Evolutionary conservation across 192 early-diverging fungal genomes (phyloP), one percentile per base, ranked within the genome.

Genomic region (Dissophora globulifera): DNA sequence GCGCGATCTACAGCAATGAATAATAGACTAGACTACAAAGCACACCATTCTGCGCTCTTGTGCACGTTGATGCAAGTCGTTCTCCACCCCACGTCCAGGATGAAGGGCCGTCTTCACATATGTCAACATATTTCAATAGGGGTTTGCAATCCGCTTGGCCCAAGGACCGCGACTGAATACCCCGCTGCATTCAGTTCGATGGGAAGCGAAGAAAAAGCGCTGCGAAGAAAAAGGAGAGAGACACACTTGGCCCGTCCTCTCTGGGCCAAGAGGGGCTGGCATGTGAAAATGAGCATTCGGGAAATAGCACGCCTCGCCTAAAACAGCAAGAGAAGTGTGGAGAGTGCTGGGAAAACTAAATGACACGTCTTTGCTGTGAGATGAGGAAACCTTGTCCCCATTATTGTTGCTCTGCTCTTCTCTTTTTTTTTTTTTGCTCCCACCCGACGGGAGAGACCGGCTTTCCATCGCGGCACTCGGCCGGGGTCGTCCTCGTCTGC

Each of bases 311-410:
- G n/a, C n/a, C n/a, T n/a, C n/a, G n/a, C n/a, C n/a, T n/a, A n/a
- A n/a, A n/a, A n/a, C n/a, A 40, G 8, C 32, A 33, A 38, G 8
- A 64, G 54, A 66, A 67, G 33, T 67, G 65, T 67, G 65, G 65
- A 67, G 65, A 30, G 53, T 58, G 65, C 65, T 67, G 65, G 65
- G 65, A 67, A 67, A 67, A 43, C 49, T 50, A 49, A 67, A 22
- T 31, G 22, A 16, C 23, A 59, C n/a, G n/a, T n/a, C n/a, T n/a
- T n/a, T n/a, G n/a, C n/a, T n/a, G n/a, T n/a, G n/a, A n/a, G n/a
- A n/a, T n/a, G n/a, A n/a, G n/a, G n/a, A n/a, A n/a, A n/a, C n/a
- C n/a, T n/a, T n/a, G n/a, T n/a, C n/a, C n/a, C n/a, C n/a, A n/a
- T n/a, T n/a, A n/a, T n/a, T n/a, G n/a, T n/a, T n/a, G n/a, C n/a